Evolutionary conservation across 1,139 yeast species (phyloP), one percentile per base, ranked within the genome.

Genomic region (Geotrichum fermentans): DNA sequence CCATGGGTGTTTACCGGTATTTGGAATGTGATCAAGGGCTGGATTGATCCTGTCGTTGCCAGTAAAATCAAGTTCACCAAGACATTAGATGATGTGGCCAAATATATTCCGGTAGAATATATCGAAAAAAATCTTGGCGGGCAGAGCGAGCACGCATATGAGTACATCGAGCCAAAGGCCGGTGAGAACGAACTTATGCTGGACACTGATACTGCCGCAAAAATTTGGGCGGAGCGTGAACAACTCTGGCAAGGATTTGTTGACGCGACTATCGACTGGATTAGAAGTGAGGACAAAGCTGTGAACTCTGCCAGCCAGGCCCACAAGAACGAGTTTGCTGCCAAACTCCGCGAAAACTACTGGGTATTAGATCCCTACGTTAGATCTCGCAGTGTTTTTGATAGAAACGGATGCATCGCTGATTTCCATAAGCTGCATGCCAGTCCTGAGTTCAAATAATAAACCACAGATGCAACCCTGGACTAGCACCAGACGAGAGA

Each of bases 1-100:
- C 96, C 96, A 5, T 85, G 95, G 94, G 75, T 88, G 41, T 88
- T 88, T 71, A 77, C 82, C 54, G 86, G 94, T 29, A 83, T 87
- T 55, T 88, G 96, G 96, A 81, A 80, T 54, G 75, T 87, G 57
- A 80, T 88, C 60, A 86, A 83, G 65, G 81, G 79, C 56, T 87
- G 95, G 95, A 71, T 88, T 51, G 95, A 88, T 61, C 96, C 96
- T 1, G 90, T 82, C 8, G 94, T 88, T 40, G 95, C 94, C 0
- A 73, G 86, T 26, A 88, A 86, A 67, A 82, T 88, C 57, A 73
- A 76, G 22, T 88, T 88, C 67, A 85, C 95, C 24, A 79, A 80
- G 59, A 70, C 70, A 47, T 58, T 68, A 13, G 73, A 76, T 45
- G 95, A 87, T 53, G 67, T 88, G 57, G 72, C 71, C 45, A 71